These are phyloP conservation scores for Leishmania braziliensis DNA, from an alignment of 208 protist genomes.

Conservation along the genomic window DNA sequence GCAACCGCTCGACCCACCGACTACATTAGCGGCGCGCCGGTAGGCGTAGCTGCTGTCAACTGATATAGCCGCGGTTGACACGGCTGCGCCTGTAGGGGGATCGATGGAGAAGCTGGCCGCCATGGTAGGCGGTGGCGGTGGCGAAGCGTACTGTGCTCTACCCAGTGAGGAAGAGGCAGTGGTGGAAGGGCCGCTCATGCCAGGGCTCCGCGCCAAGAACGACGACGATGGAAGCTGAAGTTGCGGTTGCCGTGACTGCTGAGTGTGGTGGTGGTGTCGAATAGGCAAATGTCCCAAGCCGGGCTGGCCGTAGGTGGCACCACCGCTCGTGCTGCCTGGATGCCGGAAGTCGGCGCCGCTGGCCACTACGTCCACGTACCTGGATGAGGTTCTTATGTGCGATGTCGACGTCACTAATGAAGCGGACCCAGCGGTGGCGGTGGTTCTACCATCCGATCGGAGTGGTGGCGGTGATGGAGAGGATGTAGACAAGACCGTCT, in stretches of 20 bases:
- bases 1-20: neutral
- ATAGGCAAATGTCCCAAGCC: neutral
- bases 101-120: neutral
- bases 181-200: neutral
- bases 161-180: neutral
- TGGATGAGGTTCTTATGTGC: neutral
- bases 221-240: neutral
- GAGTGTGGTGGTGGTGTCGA: neutral
- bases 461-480: slow-evolving; percentile 5
- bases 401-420: neutral
- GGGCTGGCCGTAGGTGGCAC: neutral
- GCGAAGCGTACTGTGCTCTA: neutral
- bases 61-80: neutral
- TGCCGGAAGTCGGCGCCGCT: neutral
- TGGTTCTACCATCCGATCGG: neutral
- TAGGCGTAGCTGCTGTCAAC: slow-evolving; percentile 8
- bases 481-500: neutral
- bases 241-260: neutral
- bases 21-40: slow-evolving; percentile 6
- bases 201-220: neutral
- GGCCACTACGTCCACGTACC: neutral
- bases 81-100: neutral
- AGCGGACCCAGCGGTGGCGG: neutral
- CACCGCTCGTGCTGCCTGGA: neutral
- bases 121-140: neutral